A percentile compares a stretch with the other conserved stretches of the same genome.
Evolutionary conservation across 495 filamentous ascomycete genomes (phyloP).

Genomic region (Cairneyella variabilis): DNA sequence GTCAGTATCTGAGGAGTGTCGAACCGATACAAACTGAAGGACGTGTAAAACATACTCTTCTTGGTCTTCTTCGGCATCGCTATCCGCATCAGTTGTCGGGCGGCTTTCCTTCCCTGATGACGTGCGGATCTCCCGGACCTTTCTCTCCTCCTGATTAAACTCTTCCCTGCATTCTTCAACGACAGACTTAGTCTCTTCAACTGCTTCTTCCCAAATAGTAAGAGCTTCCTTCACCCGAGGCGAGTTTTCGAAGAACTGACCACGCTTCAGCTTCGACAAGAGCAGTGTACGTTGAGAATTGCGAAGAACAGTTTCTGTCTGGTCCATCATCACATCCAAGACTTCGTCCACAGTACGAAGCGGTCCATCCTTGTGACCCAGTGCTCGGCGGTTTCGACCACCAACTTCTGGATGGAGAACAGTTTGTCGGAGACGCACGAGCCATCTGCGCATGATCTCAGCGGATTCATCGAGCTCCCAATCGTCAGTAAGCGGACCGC

Average conservation of each 20-base stretch:
- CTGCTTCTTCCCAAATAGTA: slow-evolving; percentile 59
- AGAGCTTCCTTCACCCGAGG: slow-evolving; percentile 51
- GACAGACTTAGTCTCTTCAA: slow-evolving; percentile 47
- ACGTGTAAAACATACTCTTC: slow-evolving; percentile 26
- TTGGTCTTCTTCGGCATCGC: slow-evolving; percentile 36
- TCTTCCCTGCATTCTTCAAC: slow-evolving; percentile 63
- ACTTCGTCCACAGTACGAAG: slow-evolving; percentile 81
- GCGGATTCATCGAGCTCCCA: slow-evolving; percentile 57
- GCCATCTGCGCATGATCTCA: slow-evolving; percentile 50
- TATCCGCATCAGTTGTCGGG: slow-evolving; percentile 18
- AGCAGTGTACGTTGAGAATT: slow-evolving; percentile 65
- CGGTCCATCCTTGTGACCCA: slow-evolving; percentile 61
- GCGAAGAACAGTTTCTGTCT: slow-evolving; percentile 59
- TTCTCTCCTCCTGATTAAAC: slow-evolving; percentile 33
- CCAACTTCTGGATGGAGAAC: slow-evolving; percentile 83
- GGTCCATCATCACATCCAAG: slow-evolving; percentile 83
- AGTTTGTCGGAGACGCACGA: slow-evolving; percentile 70
- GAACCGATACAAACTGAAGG: neutral
- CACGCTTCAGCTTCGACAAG: slow-evolving; percentile 55
- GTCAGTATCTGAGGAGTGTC: neutral
- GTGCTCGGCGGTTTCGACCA: slow-evolving; percentile 58
- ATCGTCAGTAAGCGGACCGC: slow-evolving; percentile 51
- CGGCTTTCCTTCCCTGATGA: neutral
- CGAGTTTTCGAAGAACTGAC: slow-evolving; percentile 71
- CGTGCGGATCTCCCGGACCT: slow-evolving; percentile 12